Conservation (phyloP, 2,329 filamentous ascomycete species). For the Nothomitra cinnamomea region DNA sequence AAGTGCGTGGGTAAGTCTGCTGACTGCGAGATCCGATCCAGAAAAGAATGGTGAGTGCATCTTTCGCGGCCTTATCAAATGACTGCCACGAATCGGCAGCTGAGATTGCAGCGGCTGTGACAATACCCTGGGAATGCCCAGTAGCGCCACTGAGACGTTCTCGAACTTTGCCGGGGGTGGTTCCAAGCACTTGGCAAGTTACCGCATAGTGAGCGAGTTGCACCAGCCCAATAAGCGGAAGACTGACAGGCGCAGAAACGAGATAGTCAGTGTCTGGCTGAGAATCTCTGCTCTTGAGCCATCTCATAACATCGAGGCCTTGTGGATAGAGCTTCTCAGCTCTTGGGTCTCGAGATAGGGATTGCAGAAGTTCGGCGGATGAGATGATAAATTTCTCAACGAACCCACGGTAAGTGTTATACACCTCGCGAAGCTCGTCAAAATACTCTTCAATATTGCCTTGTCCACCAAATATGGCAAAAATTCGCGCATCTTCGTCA, state of each 20-base stretch:
- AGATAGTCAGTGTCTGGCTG: slow-evolving; percentile 91
- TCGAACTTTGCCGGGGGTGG: slow-evolving; percentile 74
- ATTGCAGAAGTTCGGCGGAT: slow-evolving; percentile 75
- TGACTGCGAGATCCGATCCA: slow-evolving; percentile 97
- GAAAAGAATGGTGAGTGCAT: slow-evolving; percentile 83
- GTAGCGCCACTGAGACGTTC: slow-evolving; percentile 76
- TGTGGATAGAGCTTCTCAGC: slow-evolving; percentile 95
- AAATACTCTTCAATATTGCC: slow-evolving; percentile 99
- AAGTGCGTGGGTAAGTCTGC: slow-evolving; percentile 91
- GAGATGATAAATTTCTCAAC: slow-evolving; percentile 69
- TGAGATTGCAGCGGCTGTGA: slow-evolving; percentile 81
- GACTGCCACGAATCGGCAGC: slow-evolving; percentile 87
- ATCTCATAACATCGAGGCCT: slow-evolving; percentile 85
- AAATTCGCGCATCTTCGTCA: slow-evolving; percentile 69
- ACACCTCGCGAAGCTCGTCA: slow-evolving; percentile 84
- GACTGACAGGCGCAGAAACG: slow-evolving; percentile 84
- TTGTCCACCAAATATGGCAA: slow-evolving; percentile 90
- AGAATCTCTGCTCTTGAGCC: slow-evolving; percentile 75
- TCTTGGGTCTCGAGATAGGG: slow-evolving; percentile 61
- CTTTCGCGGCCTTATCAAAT: slow-evolving; percentile 61
- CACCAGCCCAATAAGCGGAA: slow-evolving; percentile 88
- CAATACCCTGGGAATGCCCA: slow-evolving; percentile 90
- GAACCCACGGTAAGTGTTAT: slow-evolving; percentile 80
- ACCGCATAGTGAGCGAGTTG: slow-evolving; percentile 93
- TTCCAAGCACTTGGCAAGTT: slow-evolving; percentile 78